Conservation (phyloP, 2,329 filamentous ascomycete genomes). For the Aspergillus aculeatinus region DNA sequence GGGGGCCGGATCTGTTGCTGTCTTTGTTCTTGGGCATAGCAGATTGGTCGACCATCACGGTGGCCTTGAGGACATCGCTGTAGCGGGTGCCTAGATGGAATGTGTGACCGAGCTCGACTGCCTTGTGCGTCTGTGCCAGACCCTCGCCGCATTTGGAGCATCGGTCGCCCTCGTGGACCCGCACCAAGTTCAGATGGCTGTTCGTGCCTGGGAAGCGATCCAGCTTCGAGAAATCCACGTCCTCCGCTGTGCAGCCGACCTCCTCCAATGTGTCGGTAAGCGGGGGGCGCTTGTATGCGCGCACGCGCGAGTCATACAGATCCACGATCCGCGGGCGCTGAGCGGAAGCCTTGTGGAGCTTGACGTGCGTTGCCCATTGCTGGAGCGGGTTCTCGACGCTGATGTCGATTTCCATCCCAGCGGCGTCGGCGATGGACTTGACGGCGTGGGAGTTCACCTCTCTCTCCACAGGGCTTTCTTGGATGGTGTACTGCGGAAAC, state of each 20-base stretch:
- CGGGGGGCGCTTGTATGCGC: conserved; percentile 40
- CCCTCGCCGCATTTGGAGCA: conserved; percentile 71
- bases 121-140: conserved; percentile 63
- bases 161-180: conserved; percentile 64
- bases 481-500: conserved; percentile 54
- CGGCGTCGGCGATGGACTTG: conserved; percentile 52
- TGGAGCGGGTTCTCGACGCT: conserved; percentile 61
- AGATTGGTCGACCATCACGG: conserved; percentile 50
- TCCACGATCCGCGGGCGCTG: conserved; percentile 38
- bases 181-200: conserved; percentile 61
- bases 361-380: conserved; percentile 52
- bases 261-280: conserved; percentile 36
- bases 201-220: conserved; percentile 42
- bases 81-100: conserved; percentile 93
- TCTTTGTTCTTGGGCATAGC: conserved; percentile 16
- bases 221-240: conserved; percentile 38
- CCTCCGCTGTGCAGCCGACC: conserved; percentile 25
- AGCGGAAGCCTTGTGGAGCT: conserved; percentile 22
- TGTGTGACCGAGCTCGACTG: conserved; percentile 90
- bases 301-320: conserved; percentile 43
- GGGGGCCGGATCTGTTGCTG: conserved; percentile 17
- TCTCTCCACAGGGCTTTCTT: conserved; percentile 36
- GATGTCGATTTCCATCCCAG: conserved; percentile 68
- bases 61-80: conserved; percentile 69
- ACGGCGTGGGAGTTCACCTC: conserved; percentile 62